Percentiles rank a stretch among this genome's conserved stretches.
Conservation (phyloP, 805 yeast species). For the Barnettozyma californica region DNA sequence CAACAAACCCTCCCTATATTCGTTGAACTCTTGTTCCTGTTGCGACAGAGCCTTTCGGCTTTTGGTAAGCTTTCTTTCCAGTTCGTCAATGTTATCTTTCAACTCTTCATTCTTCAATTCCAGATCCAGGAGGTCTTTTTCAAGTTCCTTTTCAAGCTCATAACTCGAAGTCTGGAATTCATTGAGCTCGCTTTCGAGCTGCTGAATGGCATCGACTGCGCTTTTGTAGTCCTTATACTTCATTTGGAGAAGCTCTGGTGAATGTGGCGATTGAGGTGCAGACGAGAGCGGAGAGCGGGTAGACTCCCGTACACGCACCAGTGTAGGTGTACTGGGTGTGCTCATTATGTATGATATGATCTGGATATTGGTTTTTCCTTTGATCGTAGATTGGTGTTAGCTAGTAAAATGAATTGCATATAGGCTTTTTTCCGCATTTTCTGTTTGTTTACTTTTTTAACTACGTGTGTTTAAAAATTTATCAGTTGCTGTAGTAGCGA, state of each 20-base stretch:
- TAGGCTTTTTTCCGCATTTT: not conserved
- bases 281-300: not conserved
- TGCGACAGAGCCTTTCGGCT: slow-evolving; percentile 25
- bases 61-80: slow-evolving; percentile 23
- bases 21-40: slow-evolving; percentile 24
- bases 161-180: slow-evolving; percentile 39
- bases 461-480: not conserved
- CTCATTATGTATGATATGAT: not conserved
- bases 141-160: slow-evolving; percentile 41
- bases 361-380: too few species aligned
- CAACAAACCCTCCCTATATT: slow-evolving; percentile 17
- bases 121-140: slow-evolving; percentile 33
- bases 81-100: slow-evolving; percentile 15
- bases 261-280: not conserved
- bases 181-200: slow-evolving; percentile 35
- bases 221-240: slow-evolving; percentile 25
- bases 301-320: not conserved
- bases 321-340: not conserved
- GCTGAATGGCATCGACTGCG: slow-evolving; percentile 33
- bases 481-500: not conserved
- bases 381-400: too few species aligned
- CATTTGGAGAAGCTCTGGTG: slow-evolving; percentile 12
- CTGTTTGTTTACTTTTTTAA: not conserved
- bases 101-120: slow-evolving; percentile 23
- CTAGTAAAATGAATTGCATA: too few species aligned